Base-by-base conservation (phyloP, 192 early-diverging fungal species). In the Gamsiella multidivaricata region DNA sequence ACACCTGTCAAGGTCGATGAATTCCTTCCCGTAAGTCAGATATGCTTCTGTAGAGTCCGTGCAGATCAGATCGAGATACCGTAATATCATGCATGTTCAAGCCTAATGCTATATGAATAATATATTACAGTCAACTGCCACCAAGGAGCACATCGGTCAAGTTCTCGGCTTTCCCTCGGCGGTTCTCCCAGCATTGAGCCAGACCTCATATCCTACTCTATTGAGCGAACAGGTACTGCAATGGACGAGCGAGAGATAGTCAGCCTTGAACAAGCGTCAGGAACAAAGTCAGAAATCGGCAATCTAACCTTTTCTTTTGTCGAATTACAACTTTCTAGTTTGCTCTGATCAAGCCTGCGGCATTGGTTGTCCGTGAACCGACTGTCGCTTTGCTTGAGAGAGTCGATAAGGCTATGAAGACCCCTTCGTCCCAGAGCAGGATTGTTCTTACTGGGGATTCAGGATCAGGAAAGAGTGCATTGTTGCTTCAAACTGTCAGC, bases 391-490 rank as follows among this genome's bases (percentile, higher is more conserved):
- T 85, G 22, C 56, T 80, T 31, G 65, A 81, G 7, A 73, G 60
- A 58, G 46, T 85, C 41, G 80, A 85, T 50, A 25, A 54, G 12
- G 59, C 81, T 18, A 72, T 67, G 64, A 61, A 49, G 36, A 61
- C 51, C 0, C 64, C 70, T 15, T 82, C 71, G 50, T 26, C 69
- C 54, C 34, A 74, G 47, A 82, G 53, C 61, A 81, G 82, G 47
- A 59, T 80, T 32, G 70, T 79, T 10, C 69, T 83, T 37, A 69
- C 80, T 50, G 87, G 87, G 50, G 69, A 68, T 11, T 33, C 69
- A 12, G 87, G 87, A 46, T 52, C 75, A 25, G 87, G 87, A 47
- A 87, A 85, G 71, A 86, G 85, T 50, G 65, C 81, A 3, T 20
- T 81, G 14, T 51, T 88, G 37, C 43, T 88, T 47, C 87, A 88